phyloP scores from a whole-genome alignment of 352 stramenopile genomes.

The Phytopythium sindhum region DNA sequence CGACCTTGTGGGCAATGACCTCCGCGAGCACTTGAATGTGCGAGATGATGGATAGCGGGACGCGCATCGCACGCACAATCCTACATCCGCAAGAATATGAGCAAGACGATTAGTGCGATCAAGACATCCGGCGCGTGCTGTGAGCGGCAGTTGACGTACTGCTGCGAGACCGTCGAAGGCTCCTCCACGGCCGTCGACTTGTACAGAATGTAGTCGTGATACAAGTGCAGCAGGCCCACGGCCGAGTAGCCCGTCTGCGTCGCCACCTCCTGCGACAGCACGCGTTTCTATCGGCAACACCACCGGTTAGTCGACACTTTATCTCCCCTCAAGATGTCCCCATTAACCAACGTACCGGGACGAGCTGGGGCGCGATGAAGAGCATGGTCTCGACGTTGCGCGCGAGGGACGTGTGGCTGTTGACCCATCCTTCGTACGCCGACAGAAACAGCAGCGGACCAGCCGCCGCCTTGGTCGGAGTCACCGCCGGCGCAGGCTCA shows the following conservation, averaged over 20 bases:
- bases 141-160: constrained; percentile 17
- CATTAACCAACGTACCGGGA: constrained; percentile 38
- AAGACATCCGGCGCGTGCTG: neutral
- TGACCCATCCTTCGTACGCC: constrained; percentile 69
- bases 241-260: constrained; percentile 78
- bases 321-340: neutral
- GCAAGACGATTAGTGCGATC: neutral
- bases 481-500: constrained; percentile 12
- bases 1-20: constrained; percentile 67
- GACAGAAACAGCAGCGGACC: constrained; percentile 17
- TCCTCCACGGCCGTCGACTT: constrained; percentile 34
- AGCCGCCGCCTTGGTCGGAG: constrained; percentile 1
- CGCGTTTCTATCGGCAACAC: constrained; percentile 32
- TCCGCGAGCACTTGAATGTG: constrained; percentile 80
- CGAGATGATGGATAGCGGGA: constrained; percentile 76
- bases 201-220: constrained; percentile 83
- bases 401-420: constrained; percentile 48
- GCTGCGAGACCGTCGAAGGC: constrained; percentile 14
- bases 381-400: constrained; percentile 78
- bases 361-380: constrained; percentile 75
- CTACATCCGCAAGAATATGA: constrained; percentile 14
- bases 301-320: neutral
- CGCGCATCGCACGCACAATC: constrained; percentile 48
- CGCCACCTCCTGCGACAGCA: constrained; percentile 59
- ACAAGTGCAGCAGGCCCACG: constrained; percentile 69